A percentile compares a stretch with the other conserved stretches of the same genome.
Conservation (phyloP, 1,139 yeast genomes). For the Pichia sp. region DNA sequence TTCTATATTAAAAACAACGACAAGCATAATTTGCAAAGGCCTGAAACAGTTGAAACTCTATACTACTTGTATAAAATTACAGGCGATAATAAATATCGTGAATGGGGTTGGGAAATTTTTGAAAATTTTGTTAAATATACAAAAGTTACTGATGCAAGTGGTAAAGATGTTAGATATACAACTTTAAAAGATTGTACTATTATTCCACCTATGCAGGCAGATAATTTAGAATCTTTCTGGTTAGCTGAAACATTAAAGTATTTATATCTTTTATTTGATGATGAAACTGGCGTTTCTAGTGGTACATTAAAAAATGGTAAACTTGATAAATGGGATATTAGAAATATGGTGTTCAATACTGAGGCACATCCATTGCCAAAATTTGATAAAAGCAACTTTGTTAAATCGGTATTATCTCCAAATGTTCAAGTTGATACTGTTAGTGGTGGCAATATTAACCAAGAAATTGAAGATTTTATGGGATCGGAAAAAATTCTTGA, state of each 20-base stretch:
- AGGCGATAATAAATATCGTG: constrained; percentile 72
- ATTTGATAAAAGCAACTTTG: constrained; percentile 49
- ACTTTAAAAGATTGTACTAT: constrained; percentile 60
- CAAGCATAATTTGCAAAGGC: constrained; percentile 81
- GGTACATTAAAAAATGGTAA: constrained; percentile 10
- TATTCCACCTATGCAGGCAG: constrained; percentile 47
- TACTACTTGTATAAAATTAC: constrained; percentile 78
- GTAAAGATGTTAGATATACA: constrained; percentile 51
- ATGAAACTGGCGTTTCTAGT: constrained; percentile 35
- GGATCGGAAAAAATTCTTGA: background rate
- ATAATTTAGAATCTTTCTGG: constrained; percentile 93
- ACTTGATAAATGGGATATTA: constrained; percentile 39
- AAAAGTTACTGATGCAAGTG: constrained; percentile 40
- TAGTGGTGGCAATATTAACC: background rate
- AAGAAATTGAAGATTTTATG: background rate
- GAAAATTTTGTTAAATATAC: constrained; percentile 60
- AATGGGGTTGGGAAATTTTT: constrained; percentile 89
- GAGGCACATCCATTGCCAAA: constrained; percentile 91
- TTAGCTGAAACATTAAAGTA: constrained; percentile 89
- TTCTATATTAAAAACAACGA: constrained; percentile 67
- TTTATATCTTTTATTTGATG: constrained; percentile 72
- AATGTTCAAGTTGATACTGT: background rate
- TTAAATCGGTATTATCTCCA: constrained; percentile 32
- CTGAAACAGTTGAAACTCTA: constrained; percentile 89
- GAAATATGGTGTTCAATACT: constrained; percentile 68